Evolutionary conservation across 1,284 basidiomycete genomes (phyloP).

Genomic region (Inonotus hispidus): DNA sequence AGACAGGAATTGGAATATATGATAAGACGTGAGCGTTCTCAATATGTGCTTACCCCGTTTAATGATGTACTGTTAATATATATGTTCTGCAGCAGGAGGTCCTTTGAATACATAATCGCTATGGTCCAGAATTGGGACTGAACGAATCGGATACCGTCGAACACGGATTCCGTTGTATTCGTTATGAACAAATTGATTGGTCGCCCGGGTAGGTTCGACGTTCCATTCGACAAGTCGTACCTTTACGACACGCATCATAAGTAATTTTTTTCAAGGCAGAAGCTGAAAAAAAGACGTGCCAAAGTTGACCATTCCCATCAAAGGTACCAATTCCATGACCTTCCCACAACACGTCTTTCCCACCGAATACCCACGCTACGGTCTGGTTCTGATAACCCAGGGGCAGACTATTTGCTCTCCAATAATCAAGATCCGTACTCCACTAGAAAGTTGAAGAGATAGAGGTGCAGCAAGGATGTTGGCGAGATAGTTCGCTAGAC

Average conservation of each 20-base stretch:
- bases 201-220: slow-evolving; percentile 30
- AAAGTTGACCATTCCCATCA: slow-evolving; percentile 32
- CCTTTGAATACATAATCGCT: slow-evolving; percentile 28
- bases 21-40: slow-evolving; percentile 15
- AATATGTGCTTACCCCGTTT: slow-evolving; percentile 13
- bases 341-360: slow-evolving; percentile 25
- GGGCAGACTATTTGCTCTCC: slow-evolving; percentile 27
- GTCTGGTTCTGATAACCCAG: slow-evolving; percentile 29
- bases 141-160: slow-evolving; percentile 29
- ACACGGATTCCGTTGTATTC: slow-evolving; percentile 21
- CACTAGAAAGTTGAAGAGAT: slow-evolving; percentile 21
- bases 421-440: slow-evolving; percentile 30
- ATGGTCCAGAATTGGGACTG: slow-evolving; percentile 36
- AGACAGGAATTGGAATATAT: neutral
- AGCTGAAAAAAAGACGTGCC: slow-evolving; percentile 20
- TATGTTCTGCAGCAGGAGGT: slow-evolving; percentile 29
- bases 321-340: slow-evolving; percentile 30
- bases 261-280: neutral
- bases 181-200: slow-evolving; percentile 29
- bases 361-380: slow-evolving; percentile 31
- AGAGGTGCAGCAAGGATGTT: neutral
- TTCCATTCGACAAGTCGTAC: slow-evolving; percentile 21
- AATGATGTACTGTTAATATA: slow-evolving; percentile 32
- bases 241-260: neutral
- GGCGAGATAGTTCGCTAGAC: too few relatives aligned